phyloP scores from a whole-genome alignment of 805 yeast genomes.

The Saccharomyces paradoxus region DNA sequence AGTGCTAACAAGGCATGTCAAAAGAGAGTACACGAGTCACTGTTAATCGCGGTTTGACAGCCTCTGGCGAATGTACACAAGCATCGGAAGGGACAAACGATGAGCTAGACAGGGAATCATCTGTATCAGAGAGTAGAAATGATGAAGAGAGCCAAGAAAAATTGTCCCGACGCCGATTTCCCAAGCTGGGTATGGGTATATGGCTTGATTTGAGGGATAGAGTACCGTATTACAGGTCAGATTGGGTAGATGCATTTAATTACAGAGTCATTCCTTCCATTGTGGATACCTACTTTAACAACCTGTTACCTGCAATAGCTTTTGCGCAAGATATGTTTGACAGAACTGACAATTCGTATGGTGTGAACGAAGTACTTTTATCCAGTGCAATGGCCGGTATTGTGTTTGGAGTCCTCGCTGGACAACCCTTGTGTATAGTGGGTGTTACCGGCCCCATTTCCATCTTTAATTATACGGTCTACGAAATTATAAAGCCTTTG shows the following conservation, averaged over 20 bases:
- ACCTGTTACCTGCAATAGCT: constrained; percentile 85
- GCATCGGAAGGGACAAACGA: not conserved
- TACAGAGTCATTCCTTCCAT: constrained; percentile 85
- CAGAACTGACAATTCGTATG: constrained; percentile 77
- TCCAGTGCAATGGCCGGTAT: constrained; percentile 84
- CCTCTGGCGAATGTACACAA: not conserved
- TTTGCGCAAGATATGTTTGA: constrained; percentile 97
- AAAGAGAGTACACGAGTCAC: not conserved
- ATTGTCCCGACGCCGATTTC: constrained; percentile 9
- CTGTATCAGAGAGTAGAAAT: not conserved
- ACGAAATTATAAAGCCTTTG: constrained; percentile 29
- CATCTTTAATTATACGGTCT: constrained; percentile 83
- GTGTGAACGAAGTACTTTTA: constrained; percentile 81
- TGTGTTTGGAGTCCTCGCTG: constrained; percentile 75
- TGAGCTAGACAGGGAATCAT: not conserved
- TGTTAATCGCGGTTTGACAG: not conserved
- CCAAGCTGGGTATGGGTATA: constrained; percentile 30
- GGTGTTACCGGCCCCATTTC: constrained; percentile 97
- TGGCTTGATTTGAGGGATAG: constrained; percentile 31
- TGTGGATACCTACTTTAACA: constrained; percentile 78
- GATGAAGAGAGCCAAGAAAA: not conserved
- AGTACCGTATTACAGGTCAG: constrained; percentile 61
- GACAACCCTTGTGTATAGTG: constrained; percentile 90
- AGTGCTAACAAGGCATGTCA: not conserved
- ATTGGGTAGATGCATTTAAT: constrained; percentile 74